phyloP scores from a whole-genome alignment of 1,284 basidiomycete genomes.

The Malassezia japonica region DNA sequence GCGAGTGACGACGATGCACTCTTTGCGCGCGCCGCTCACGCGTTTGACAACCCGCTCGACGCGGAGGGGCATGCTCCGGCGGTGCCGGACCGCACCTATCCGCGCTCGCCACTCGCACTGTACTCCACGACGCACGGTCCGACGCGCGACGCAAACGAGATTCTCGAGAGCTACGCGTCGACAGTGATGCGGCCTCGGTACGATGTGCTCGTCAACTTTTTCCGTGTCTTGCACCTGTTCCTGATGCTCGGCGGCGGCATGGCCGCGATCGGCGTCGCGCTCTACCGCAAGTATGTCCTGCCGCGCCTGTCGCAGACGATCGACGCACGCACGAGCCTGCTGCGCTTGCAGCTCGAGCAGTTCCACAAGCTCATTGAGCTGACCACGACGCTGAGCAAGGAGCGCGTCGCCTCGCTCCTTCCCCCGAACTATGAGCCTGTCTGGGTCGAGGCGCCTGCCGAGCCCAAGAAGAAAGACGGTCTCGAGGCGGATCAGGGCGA shows the following conservation, averaged over 20 bases:
- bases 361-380: conserved; percentile 24
- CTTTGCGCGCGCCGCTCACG: conserved; percentile 24
- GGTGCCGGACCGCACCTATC: conserved; percentile 30
- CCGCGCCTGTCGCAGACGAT: conserved; percentile 33
- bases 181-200: conserved; percentile 22
- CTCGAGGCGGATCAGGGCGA: not conserved
- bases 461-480: not conserved
- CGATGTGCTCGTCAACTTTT: conserved; percentile 37
- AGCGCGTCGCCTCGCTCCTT: conserved; percentile 2
- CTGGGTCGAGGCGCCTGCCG: conserved; percentile 17
- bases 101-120: conserved; percentile 35
- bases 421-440: conserved; percentile 6
- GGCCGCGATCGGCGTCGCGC: conserved; percentile 27
- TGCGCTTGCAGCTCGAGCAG: conserved; percentile 28
- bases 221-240: conserved; percentile 31
- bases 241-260: conserved; percentile 38
- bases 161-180: conserved; percentile 5
- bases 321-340: conserved; percentile 27
- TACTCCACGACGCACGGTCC: conserved; percentile 22
- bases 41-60: conserved; percentile 32
- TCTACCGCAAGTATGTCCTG: conserved; percentile 32
- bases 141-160: conserved; percentile 16
- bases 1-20: not conserved
- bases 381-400: conserved; percentile 17
- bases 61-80: conserved; percentile 1